Evolutionary conservation across 2,329 filamentous ascomycete species (phyloP).

Genomic region (Nothomitra cinnamomea): DNA sequence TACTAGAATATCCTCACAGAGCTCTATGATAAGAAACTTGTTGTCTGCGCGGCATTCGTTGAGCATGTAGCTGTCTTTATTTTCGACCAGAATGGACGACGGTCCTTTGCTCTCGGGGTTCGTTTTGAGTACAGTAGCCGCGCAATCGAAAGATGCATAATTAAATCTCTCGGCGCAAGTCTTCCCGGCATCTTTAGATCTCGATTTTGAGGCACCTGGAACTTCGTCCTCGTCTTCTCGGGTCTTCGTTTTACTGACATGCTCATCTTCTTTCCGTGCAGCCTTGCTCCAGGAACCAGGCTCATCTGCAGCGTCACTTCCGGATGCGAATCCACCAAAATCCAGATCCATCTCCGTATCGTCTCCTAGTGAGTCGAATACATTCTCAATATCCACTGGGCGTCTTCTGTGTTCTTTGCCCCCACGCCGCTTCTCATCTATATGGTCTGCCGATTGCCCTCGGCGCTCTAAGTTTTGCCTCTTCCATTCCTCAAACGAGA

Average conservation of each 20-base stretch:
- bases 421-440: slow-evolving; percentile 36
- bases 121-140: slow-evolving; percentile 81
- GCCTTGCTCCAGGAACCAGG: neutral
- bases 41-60: slow-evolving; percentile 74
- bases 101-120: slow-evolving; percentile 75
- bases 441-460: slow-evolving; percentile 58
- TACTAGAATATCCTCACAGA: slow-evolving; percentile 73
- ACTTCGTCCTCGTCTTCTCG: neutral
- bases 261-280: neutral
- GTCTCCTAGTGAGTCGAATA: slow-evolving; percentile 65
- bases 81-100: slow-evolving; percentile 80
- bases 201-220: slow-evolving; percentile 23
- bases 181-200: slow-evolving; percentile 85
- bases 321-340: slow-evolving; percentile 43
- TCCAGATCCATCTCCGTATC: slow-evolving; percentile 73
- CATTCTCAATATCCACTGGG: slow-evolving; percentile 42
- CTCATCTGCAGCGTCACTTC: slow-evolving; percentile 11
- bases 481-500: slow-evolving; percentile 98
- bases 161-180: slow-evolving; percentile 97
- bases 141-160: slow-evolving; percentile 93
- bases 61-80: slow-evolving; percentile 97
- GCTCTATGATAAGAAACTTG: slow-evolving; percentile 87
- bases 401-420: slow-evolving; percentile 21
- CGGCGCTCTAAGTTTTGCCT: slow-evolving; percentile 75
- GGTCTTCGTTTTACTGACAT: neutral